Base-by-base conservation (phyloP, 2,329 filamentous ascomycete species). In the Venturia carpophila region DNA sequence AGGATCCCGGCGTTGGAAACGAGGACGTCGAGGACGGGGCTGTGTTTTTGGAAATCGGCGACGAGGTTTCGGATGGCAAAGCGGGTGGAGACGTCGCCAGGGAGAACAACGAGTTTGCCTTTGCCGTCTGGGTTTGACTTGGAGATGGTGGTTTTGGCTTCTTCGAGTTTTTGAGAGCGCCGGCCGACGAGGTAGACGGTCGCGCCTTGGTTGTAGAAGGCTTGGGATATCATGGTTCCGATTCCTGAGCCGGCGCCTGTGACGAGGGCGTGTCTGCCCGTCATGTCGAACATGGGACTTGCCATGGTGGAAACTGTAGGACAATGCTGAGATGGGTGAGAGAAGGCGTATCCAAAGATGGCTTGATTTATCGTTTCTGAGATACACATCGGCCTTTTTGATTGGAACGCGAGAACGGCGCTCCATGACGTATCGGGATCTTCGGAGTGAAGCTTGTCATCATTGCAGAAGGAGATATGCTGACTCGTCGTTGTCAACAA, bases 61-160 rank as follows among this genome's bases (percentile, higher is more conserved):
- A 82, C 82, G 1, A 89, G 76, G 2, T 77, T 78, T 65, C 82
- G 75, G 30, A 90, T 80, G 34, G 86, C 83, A 0, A 79, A 77
- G 73, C 89, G 89, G 66, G 81, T 82, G 5, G 84, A 85, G 0
- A 89, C 82, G 70, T 89, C 87, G 68, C 83, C 85, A 0, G 83
- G 80, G 2, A 82, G 58, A 71, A 70, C 7, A 73, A 78, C 78
- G n/a, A 85, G 87, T 1, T 86, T 72, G 47, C 78, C 77, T 42
- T 75, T 70, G 7, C 80, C 30, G 24, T 17, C 15, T 3, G 30
- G 13, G 15, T 30, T 34, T 78, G 80, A 82, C 71, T 69, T 79
- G 71, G 78, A 84, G 76, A 82, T 75, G 62, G 79, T 73, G 64
- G 7, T 17, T 34, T 30, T 34, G 10, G 49, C 27, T 34, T 71